Conservation (phyloP, 1,284 basidiomycete genomes). For the Malassezia brasiliensis region DNA sequence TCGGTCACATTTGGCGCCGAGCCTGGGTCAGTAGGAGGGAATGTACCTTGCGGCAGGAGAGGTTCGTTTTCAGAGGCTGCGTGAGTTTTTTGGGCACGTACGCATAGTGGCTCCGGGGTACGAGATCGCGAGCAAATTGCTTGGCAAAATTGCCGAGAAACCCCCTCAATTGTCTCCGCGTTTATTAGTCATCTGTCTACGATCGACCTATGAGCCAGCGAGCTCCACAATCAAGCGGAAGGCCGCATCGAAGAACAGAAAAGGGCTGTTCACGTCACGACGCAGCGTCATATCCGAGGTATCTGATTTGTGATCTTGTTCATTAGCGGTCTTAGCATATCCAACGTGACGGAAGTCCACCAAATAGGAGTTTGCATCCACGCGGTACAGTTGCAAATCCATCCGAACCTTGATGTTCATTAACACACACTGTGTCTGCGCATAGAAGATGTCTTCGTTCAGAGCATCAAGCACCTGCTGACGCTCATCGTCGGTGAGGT, state of each 20-base stretch:
- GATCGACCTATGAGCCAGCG: slow-evolving; percentile 20
- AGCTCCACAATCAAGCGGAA: slow-evolving; percentile 54
- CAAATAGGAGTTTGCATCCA: slow-evolving; percentile 88
- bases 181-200: not conserved
- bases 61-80: slow-evolving; percentile 12
- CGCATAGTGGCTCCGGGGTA: not conserved
- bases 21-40: not conserved
- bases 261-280: slow-evolving; percentile 74
- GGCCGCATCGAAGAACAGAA: slow-evolving; percentile 92
- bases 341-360: slow-evolving; percentile 97
- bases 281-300: slow-evolving; percentile 48
- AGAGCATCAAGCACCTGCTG: slow-evolving; percentile 50
- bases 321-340: slow-evolving; percentile 55
- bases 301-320: not conserved
- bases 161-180: not conserved
- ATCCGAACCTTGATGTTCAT: slow-evolving; percentile 55
- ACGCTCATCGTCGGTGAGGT: slow-evolving; percentile 36
- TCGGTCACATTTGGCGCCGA: too few species aligned
- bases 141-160: not conserved
- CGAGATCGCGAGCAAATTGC: not conserved
- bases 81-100: not conserved
- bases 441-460: slow-evolving; percentile 67
- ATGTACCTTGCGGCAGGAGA: slow-evolving; percentile 2
- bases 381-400: slow-evolving; percentile 93
- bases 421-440: slow-evolving; percentile 69